phyloP scores from a whole-genome alignment of 176 grass and related monocot species.

The Metroxylon sagu region DNA sequence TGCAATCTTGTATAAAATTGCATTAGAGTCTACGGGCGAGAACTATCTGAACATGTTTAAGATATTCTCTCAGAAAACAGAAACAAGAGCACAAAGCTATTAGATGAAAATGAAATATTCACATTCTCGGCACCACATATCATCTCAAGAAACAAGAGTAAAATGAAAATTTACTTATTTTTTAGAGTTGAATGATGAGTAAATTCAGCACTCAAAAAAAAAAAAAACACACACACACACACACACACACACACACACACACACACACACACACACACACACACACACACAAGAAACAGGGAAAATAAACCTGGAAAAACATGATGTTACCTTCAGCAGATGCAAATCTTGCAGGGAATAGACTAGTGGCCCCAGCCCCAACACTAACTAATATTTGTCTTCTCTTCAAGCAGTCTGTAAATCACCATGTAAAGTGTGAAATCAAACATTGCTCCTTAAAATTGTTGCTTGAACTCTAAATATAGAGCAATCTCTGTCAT shows the following conservation, averaged over 20 bases:
- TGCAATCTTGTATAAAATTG: constrained; percentile 36
- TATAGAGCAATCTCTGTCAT: no score
- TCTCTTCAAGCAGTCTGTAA: constrained; percentile 50
- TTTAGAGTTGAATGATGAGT: no score
- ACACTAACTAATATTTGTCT: constrained; percentile 49
- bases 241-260: no score
- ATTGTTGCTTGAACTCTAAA: no score
- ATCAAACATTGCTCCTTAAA: constrained; percentile 2
- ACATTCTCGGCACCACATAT: no score
- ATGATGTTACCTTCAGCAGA: constrained; percentile 60
- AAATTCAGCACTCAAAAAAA: no score
- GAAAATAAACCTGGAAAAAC: neutral
- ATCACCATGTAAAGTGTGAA: neutral
- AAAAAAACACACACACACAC: no score
- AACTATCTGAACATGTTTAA: neutral
- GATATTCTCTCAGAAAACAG: neutral
- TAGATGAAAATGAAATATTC: no score
- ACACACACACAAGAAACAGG: neutral
- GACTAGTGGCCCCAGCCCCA: constrained; percentile 39
- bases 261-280: no score
- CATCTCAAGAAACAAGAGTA: no score
- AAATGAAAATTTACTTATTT: no score
- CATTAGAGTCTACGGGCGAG: neutral
- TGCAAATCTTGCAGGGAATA: constrained; percentile 31
- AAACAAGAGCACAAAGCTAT: neutral